These are phyloP conservation scores for Fraxinus pennsylvanica DNA, from an alignment of 257 asterid species.

Conservation along the genomic window DNA sequence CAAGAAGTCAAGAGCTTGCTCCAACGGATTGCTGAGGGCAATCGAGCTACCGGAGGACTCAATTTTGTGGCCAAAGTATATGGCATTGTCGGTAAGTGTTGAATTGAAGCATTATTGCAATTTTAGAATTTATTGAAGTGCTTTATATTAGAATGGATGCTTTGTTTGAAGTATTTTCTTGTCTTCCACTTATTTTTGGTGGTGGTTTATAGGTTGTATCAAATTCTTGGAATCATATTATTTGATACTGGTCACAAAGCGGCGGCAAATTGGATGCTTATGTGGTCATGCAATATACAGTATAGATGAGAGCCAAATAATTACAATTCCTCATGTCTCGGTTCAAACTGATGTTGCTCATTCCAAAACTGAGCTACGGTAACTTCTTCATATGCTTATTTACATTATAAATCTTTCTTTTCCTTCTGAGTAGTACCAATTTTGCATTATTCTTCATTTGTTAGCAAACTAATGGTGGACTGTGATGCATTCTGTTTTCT, in stretches of 20 bases:
- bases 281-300: conserved; percentile 97
- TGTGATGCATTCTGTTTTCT: conserved; percentile 1
- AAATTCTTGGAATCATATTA: conserved; percentile 91
- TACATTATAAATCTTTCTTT: not conserved
- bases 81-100: conserved; percentile 90
- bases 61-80: conserved; percentile 87
- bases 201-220: conserved; percentile 70
- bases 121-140: conserved; percentile 16
- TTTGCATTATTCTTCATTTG: not conserved
- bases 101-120: conserved; percentile 21
- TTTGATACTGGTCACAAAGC: conserved; percentile 83
- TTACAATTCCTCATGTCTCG: conserved; percentile 83
- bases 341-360: conserved; percentile 98
- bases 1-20: conserved; percentile 92
- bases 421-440: conserved; percentile 13
- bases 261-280: conserved; percentile 85
- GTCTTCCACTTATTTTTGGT: conserved; percentile 13
- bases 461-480: conserved; percentile 3
- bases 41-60: conserved; percentile 96
- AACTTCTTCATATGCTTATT: conserved; percentile 32
- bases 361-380: conserved; percentile 95
- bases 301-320: conserved; percentile 93
- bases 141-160: conserved; percentile 8
- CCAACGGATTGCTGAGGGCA: conserved; percentile 92
- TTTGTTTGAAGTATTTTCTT: conserved; percentile 1